These are phyloP conservation scores for Inga leiocalycina DNA, from an alignment of 306 rosid genomes.

Conservation along the genomic window DNA sequence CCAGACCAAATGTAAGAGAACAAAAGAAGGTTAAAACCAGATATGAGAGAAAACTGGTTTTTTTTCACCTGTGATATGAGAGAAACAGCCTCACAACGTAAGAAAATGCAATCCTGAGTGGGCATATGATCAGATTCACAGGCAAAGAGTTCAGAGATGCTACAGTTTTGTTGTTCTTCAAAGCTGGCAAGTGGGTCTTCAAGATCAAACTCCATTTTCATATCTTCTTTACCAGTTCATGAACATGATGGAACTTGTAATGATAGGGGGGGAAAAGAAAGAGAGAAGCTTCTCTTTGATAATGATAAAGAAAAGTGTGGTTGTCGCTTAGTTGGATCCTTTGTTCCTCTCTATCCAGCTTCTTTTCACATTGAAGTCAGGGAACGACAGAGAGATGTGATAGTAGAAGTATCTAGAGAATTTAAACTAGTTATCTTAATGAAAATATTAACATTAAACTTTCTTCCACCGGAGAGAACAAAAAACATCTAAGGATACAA, in stretches of 20 bases:
- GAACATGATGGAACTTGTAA: conserved; percentile 39
- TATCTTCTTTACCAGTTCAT: conserved; percentile 6
- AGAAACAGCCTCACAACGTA: conserved; percentile 56
- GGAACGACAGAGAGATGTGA: conserved; percentile 21
- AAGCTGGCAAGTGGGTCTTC: conserved; percentile 54
- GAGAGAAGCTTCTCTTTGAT: conserved; percentile 71
- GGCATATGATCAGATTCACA: conserved; percentile 57
- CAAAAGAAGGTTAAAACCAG: conserved; percentile 2
- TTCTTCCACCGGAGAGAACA: background rate
- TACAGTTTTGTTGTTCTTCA: conserved; percentile 41
- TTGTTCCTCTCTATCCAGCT: conserved; percentile 36
- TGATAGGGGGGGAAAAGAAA: conserved; percentile 45
- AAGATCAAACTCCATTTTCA: conserved; percentile 66
- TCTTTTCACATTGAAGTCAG: conserved; percentile 21
- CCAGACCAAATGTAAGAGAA: conserved; percentile 25
- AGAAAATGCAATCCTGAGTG: conserved; percentile 10
- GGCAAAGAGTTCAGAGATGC: conserved; percentile 57
- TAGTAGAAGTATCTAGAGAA: conserved; percentile 14
- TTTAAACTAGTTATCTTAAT: background rate
- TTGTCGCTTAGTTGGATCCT: conserved; percentile 41
- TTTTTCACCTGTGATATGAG: conserved; percentile 58
- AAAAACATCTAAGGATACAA: background rate
- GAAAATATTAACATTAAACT: conserved; percentile 1
- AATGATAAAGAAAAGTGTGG: conserved; percentile 37
- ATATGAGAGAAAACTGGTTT: background rate